Conservation (phyloP, 306 rosid species). For the Rosa chinensis region DNA sequence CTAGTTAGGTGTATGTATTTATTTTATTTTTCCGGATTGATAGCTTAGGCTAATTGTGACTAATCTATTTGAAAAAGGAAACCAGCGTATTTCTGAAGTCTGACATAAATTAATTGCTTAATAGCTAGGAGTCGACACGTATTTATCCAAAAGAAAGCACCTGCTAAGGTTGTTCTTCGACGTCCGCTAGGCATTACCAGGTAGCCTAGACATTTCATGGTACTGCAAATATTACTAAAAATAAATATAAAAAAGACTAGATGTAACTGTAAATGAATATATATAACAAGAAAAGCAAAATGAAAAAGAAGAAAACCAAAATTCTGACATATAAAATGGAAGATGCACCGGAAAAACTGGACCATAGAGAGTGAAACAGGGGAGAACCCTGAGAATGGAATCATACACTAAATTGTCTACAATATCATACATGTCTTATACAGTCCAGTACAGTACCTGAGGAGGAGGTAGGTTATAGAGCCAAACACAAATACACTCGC, state of each 20-base stretch:
- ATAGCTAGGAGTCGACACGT: conserved; percentile 29
- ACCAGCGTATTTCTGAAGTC: background rate
- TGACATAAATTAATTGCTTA: background rate
- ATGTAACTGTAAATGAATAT: background rate
- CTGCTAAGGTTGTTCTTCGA: conserved; percentile 27
- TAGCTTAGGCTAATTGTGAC: background rate
- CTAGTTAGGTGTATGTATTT: too few species aligned
- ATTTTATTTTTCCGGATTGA: background rate
- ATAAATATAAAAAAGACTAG: background rate
- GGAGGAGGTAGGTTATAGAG: conserved; percentile 14
- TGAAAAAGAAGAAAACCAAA: background rate
- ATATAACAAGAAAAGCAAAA: background rate
- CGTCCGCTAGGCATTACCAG: conserved; percentile 31
- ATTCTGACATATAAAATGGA: background rate
- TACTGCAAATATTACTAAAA: background rate
- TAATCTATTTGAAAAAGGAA: background rate
- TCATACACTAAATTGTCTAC: background rate
- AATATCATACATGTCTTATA: background rate
- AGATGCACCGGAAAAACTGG: conserved; percentile 15
- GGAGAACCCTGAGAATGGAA: conserved; percentile 4
- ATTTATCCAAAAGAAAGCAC: conserved; percentile 12
- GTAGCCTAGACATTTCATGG: conserved; percentile 28
- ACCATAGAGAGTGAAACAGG: conserved; percentile 6
- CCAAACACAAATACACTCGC: conserved; percentile 6
- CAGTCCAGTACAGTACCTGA: background rate